These are phyloP conservation scores for Chenopodium quinoa DNA, from an alignment of 148 eudicot species.

Conservation along the genomic window DNA sequence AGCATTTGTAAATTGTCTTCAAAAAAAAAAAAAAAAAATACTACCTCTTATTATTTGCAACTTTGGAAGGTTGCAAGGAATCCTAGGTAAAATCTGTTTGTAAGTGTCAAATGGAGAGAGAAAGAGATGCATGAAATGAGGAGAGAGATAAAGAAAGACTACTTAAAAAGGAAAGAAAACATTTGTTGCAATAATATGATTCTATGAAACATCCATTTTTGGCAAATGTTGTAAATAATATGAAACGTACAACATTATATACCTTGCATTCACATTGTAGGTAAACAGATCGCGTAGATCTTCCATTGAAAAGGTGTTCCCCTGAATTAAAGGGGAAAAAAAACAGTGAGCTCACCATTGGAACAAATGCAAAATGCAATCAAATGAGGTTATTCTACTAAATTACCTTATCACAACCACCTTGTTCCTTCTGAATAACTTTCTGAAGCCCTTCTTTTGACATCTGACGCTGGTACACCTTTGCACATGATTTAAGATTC, in stretches of 20 bases:
- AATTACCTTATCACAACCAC: constrained; percentile 45
- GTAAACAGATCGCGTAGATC: constrained; percentile 92
- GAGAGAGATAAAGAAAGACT: too few relatives aligned
- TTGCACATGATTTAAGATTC: constrained; percentile 20
- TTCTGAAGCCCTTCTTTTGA: constrained; percentile 99
- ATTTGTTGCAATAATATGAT: too few relatives aligned
- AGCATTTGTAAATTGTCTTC: background rate
- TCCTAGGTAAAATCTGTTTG: too few relatives aligned
- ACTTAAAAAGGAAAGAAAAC: too few relatives aligned
- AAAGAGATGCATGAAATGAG: too few relatives aligned
- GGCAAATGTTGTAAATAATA: too few relatives aligned
- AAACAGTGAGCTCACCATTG: constrained; percentile 3
- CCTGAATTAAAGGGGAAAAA: constrained; percentile 42
- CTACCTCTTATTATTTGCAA: too few relatives aligned
- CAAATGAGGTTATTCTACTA: constrained; percentile 21
- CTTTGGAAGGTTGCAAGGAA: too few relatives aligned
- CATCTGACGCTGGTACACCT: constrained; percentile 99
- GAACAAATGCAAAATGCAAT: constrained; percentile 19
- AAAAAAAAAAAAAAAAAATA: too few relatives aligned
- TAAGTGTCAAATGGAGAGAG: too few relatives aligned
- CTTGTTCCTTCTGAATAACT: constrained; percentile 89
- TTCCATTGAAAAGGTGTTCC: constrained; percentile 78
- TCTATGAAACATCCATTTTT: too few relatives aligned
- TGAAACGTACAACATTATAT: constrained; percentile 1
- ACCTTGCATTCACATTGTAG: constrained; percentile 67